These are phyloP conservation scores for Mantamonas sphyraenae DNA, from an alignment of 78 protist species.

Conservation along the genomic window DNA sequence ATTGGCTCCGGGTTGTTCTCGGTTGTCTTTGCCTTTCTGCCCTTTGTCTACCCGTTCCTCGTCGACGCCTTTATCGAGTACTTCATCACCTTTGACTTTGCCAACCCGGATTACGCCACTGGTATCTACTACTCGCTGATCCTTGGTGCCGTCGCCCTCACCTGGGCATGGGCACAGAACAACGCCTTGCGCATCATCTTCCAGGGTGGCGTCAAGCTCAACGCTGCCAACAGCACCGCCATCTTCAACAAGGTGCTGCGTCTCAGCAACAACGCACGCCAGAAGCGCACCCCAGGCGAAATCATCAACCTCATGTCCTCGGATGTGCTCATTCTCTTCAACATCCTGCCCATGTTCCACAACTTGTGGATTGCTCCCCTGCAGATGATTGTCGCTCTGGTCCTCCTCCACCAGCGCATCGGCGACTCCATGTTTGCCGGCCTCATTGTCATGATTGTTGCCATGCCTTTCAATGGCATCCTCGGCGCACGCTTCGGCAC, in stretches of 20 bases:
- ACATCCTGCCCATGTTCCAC: no score
- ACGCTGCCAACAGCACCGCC: neutral
- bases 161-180: neutral
- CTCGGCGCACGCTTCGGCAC: no score
- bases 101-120: no score
- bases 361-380: constrained; percentile 15
- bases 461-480: no score
- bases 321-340: no score
- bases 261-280: neutral
- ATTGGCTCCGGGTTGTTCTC: no score
- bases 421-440: neutral
- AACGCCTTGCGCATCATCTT: neutral
- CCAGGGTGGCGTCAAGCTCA: neutral
- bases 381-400: neutral
- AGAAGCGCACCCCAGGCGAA: neutral
- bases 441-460: neutral
- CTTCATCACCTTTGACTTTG: neutral
- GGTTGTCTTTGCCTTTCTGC: no score
- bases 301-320: neutral
- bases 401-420: neutral
- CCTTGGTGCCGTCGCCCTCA: neutral
- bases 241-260: neutral
- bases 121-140: neutral
- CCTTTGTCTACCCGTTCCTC: neutral
- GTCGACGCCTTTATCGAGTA: neutral